Evolutionary conservation across 2,329 filamentous ascomycete genomes (phyloP).

Genomic region (Ampelomyces quisqualis): DNA sequence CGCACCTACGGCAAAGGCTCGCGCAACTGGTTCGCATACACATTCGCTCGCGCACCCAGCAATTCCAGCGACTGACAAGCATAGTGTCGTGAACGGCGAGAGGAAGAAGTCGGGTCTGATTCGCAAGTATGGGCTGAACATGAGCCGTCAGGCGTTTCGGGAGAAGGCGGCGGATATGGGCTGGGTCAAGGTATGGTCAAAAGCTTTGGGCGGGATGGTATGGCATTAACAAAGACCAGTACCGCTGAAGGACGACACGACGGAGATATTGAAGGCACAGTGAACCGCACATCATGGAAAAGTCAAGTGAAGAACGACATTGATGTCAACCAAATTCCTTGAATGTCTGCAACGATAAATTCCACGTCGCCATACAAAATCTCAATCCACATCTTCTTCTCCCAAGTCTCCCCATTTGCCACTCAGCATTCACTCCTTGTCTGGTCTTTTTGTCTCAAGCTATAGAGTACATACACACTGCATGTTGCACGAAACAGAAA

Average conservation of each 20-base stretch:
- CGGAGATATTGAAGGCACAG: too few relatives aligned
- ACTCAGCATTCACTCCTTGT: too few relatives aligned
- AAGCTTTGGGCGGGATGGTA: not conserved
- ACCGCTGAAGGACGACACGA: not conserved
- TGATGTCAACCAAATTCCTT: too few relatives aligned
- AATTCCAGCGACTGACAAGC: slow-evolving; percentile 32
- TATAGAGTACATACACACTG: too few relatives aligned
- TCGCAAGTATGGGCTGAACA: slow-evolving; percentile 96
- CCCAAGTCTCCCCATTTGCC: too few relatives aligned
- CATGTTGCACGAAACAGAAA: too few relatives aligned
- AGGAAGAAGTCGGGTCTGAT: slow-evolving; percentile 76
- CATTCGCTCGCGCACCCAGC: slow-evolving; percentile 1
- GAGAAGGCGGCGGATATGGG: slow-evolving; percentile 67
- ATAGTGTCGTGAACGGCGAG: slow-evolving; percentile 30
- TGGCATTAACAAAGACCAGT: not conserved
- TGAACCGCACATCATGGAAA: too few relatives aligned
- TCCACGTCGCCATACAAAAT: too few relatives aligned
- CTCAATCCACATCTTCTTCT: too few relatives aligned
- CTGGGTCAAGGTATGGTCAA: slow-evolving; percentile 60
- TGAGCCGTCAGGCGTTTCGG: slow-evolving; percentile 68
- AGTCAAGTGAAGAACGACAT: too few relatives aligned
- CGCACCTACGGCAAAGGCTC: slow-evolving; percentile 94
- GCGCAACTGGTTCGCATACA: slow-evolving; percentile 82
- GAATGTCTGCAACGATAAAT: too few relatives aligned
- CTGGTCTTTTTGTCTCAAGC: too few relatives aligned